These are phyloP conservation scores for Kwoniella botswanensis DNA, from an alignment of 768 basidiomycete species.

Conservation along the genomic window DNA sequence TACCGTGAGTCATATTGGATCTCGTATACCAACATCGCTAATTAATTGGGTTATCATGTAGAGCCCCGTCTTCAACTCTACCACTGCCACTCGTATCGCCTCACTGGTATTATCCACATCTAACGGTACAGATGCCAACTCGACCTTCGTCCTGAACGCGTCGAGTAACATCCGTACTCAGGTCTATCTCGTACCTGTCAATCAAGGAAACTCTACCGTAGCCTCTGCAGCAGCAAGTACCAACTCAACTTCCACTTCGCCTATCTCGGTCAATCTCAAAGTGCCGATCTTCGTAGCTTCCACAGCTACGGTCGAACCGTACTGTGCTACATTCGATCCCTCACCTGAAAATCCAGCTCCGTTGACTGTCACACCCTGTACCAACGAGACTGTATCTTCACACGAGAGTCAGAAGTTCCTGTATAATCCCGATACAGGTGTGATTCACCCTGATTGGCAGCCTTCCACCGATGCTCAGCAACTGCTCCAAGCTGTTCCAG, in stretches of 20 bases:
- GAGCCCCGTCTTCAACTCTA: conserved; percentile 59
- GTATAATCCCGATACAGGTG: conserved; percentile 63
- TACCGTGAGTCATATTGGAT: conserved; percentile 26
- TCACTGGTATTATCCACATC: conserved; percentile 60
- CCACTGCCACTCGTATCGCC: conserved; percentile 59
- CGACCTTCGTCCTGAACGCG: conserved; percentile 62
- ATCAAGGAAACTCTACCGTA: conserved; percentile 20
- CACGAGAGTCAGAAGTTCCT: conserved; percentile 68
- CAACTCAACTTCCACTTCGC: conserved; percentile 26
- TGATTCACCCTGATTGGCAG: conserved; percentile 66
- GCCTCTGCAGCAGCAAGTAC: conserved; percentile 21
- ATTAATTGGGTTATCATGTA: conserved; percentile 27
- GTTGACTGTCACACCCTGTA: conserved; percentile 64
- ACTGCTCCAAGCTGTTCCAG: conserved; percentile 32
- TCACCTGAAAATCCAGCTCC: conserved; percentile 63
- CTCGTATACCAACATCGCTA: not conserved
- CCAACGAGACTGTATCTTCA: conserved; percentile 30
- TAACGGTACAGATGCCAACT: conserved; percentile 50
- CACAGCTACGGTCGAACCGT: conserved; percentile 59
- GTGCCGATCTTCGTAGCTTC: conserved; percentile 61
- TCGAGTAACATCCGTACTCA: conserved; percentile 63
- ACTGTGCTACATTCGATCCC: conserved; percentile 70
- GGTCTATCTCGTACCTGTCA: conserved; percentile 60
- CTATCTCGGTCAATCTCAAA: conserved; percentile 61
- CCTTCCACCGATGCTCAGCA: conserved; percentile 31